phyloP scores from a whole-genome alignment of 208 protist species.

The Trypanosoma cruzi region DNA sequence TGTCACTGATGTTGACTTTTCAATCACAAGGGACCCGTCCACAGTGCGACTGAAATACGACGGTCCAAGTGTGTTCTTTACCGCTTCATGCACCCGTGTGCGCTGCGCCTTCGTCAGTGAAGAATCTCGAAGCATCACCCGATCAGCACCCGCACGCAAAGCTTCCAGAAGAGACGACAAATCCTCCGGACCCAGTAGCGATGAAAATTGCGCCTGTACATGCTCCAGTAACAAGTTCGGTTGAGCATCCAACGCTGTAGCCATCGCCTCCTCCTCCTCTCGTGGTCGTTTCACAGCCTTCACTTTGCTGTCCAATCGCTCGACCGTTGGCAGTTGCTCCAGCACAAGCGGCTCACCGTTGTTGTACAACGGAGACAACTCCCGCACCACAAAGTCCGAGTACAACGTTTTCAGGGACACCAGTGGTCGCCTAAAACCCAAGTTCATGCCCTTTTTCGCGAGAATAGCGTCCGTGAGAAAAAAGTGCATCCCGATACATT shows the following conservation, averaged over 20 bases:
- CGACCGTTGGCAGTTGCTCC: constrained; percentile 25
- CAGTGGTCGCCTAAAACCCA: constrained; percentile 12
- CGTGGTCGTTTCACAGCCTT: constrained; percentile 15
- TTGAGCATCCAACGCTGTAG: not conserved
- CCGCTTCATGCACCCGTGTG: constrained; percentile 54
- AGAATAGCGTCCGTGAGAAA: constrained; percentile 45
- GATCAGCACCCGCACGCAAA: constrained; percentile 28
- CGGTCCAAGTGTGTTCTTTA: constrained; percentile 51
- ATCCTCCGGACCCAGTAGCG: constrained; percentile 48
- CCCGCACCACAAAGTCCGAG: constrained; percentile 90
- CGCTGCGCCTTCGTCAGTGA: constrained; percentile 66
- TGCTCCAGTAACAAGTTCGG: not conserved
- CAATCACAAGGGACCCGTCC: constrained; percentile 49
- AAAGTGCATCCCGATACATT: constrained; percentile 57
- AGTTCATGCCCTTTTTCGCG: not conserved
- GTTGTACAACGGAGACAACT: constrained; percentile 63
- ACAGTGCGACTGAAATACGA: constrained; percentile 78
- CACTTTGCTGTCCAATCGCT: not conserved
- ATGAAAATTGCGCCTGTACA: constrained; percentile 22
- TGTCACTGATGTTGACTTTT: constrained; percentile 57
- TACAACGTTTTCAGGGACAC: constrained; percentile 83
- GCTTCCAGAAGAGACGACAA: constrained; percentile 39
- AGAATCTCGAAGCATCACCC: constrained; percentile 35
- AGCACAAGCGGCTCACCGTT: constrained; percentile 64
- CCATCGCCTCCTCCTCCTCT: not conserved